A percentile compares a stretch with the other conserved stretches of the same genome.
phyloP scores from a whole-genome alignment of 495 filamentous ascomycete species.

The Schizothecium vesticola region DNA sequence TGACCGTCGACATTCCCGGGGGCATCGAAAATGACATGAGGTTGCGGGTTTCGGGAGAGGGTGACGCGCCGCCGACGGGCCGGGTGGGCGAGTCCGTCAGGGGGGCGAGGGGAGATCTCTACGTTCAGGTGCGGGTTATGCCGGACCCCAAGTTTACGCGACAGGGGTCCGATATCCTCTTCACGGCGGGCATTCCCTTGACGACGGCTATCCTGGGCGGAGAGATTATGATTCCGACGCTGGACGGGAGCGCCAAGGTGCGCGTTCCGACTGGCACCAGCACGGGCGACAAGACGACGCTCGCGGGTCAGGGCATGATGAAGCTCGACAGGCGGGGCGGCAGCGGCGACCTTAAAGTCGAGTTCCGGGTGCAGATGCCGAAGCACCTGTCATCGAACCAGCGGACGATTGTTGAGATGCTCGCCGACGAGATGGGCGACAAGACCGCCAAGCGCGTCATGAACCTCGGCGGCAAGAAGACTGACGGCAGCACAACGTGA shows the following conservation, averaged over 20 bases:
- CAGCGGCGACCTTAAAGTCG: conserved; percentile 80
- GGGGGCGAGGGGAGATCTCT: conserved; percentile 73
- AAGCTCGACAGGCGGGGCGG: conserved; percentile 55
- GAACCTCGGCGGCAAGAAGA: conserved; percentile 39
- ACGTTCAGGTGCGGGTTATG: conserved; percentile 76
- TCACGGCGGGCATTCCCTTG: conserved; percentile 84
- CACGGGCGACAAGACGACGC: conserved; percentile 83
- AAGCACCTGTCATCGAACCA: conserved; percentile 88
- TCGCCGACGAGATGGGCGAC: conserved; percentile 91
- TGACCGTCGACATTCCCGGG: conserved; percentile 84
- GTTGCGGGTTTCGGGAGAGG: conserved; percentile 71
- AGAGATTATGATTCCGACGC: conserved; percentile 80
- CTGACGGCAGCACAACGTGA: conserved; percentile 20
- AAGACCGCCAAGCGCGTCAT: conserved; percentile 88
- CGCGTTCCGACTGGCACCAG: conserved; percentile 84
- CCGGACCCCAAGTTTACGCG: conserved; percentile 82
- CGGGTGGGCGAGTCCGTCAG: conserved; percentile 50
- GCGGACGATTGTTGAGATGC: conserved; percentile 84
- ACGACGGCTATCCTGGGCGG: conserved; percentile 92
- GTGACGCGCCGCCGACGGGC: conserved; percentile 76
- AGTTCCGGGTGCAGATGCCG: conserved; percentile 92
- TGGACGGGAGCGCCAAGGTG: conserved; percentile 83
- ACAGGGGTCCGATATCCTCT: conserved; percentile 79
- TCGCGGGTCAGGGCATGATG: conserved; percentile 88
- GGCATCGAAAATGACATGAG: conserved; percentile 96